phyloP scores from a whole-genome alignment of 1,284 basidiomycete species.

The Ceratorhiza oryzae-sativae region DNA sequence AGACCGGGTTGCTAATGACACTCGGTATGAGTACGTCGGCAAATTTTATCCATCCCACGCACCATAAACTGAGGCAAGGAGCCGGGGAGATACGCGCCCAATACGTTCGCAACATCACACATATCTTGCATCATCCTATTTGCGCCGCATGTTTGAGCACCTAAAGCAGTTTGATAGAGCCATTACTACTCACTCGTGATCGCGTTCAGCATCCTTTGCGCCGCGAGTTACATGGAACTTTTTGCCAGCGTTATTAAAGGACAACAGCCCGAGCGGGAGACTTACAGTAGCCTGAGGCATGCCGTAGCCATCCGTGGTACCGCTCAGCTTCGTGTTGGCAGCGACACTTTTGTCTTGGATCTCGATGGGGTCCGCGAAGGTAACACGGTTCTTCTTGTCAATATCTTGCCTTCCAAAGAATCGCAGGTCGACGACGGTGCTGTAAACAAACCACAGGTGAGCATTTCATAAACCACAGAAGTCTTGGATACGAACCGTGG shows the following conservation, averaged over 20 bases:
- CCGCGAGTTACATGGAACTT: constrained; percentile 8
- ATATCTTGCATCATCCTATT: constrained; percentile 36
- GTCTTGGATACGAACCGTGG: constrained; percentile 49
- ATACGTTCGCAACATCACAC: constrained; percentile 9
- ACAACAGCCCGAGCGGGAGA: constrained; percentile 41
- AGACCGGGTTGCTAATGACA: constrained; percentile 13
- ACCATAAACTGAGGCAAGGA: constrained; percentile 38
- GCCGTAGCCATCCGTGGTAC: constrained; percentile 48
- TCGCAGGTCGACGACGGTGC: constrained; percentile 47
- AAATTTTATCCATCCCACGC: background rate
- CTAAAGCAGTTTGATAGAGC: no score
- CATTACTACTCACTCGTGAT: background rate
- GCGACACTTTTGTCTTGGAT: background rate
- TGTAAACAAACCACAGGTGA: background rate
- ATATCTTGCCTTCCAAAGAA: constrained; percentile 45
- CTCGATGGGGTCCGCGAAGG: constrained; percentile 43
- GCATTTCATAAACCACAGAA: constrained; percentile 40
- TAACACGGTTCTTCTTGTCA: constrained; percentile 45
- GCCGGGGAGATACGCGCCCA: constrained; percentile 33
- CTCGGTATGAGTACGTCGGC: background rate
- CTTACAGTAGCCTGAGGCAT: constrained; percentile 52
- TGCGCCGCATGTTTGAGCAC: no score
- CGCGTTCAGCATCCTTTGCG: background rate
- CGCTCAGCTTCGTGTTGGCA: no score
- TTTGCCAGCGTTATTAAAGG: constrained; percentile 56